These are phyloP conservation scores for Mycena polygramma DNA, from an alignment of 768 basidiomycete species.

Conservation along the genomic window DNA sequence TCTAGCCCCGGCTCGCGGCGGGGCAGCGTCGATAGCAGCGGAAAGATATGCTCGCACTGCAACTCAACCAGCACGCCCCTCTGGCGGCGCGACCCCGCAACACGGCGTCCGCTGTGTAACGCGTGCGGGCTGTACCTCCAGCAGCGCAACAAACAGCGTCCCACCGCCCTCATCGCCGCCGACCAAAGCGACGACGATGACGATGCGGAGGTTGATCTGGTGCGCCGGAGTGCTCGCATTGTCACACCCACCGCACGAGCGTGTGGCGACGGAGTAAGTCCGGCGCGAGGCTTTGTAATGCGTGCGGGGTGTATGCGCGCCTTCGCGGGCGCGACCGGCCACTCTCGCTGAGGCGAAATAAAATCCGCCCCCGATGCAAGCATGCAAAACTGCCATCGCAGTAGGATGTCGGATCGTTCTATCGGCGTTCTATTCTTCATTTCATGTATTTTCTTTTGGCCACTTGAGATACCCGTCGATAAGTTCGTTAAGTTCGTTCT, in stretches of 20 bases:
- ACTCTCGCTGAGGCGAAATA: conserved; percentile 17
- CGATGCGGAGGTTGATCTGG: not conserved
- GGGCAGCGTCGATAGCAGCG: not conserved
- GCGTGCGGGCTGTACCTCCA: conserved; percentile 25
- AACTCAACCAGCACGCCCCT: conserved; percentile 19
- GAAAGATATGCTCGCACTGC: conserved; percentile 28
- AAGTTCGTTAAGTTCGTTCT: too few relatives aligned
- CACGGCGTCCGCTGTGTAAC: conserved; percentile 23
- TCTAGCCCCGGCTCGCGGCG: not conserved
- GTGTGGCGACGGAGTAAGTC: conserved; percentile 31
- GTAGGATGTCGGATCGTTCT: too few relatives aligned
- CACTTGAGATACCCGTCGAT: too few relatives aligned
- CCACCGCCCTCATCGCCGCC: conserved; percentile 29
- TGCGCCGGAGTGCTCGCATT: conserved; percentile 26
- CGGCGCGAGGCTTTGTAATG: conserved; percentile 27
- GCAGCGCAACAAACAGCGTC: conserved; percentile 26
- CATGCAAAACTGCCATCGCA: not conserved
- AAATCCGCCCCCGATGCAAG: conserved; percentile 24
- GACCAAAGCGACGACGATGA: conserved; percentile 3
- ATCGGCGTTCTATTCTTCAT: too few relatives aligned
- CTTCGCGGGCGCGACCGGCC: conserved; percentile 25
- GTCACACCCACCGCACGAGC: conserved; percentile 25
- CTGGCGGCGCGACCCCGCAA: conserved; percentile 29
- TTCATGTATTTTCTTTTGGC: too few relatives aligned
- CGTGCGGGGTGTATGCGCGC: conserved; percentile 28